Base-by-base conservation (phyloP, 2,329 filamentous ascomycete species). In the Aspergillus alliaceus region DNA sequence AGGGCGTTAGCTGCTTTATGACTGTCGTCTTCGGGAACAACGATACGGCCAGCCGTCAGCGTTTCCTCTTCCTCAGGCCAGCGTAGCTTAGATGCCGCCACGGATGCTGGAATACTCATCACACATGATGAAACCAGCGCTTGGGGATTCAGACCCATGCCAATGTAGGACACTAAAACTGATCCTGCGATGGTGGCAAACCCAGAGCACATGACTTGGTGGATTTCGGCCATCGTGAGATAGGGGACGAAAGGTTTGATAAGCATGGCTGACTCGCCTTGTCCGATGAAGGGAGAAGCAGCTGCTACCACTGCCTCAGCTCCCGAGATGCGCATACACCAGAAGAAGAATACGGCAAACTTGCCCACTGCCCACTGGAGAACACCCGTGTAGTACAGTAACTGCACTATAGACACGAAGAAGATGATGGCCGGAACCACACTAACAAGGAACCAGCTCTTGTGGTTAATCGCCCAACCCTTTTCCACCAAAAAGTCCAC, bases 361-460 rank as follows among this genome's bases (percentile, higher is more conserved):
- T 96, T 96, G 65, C 82, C 80, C 69, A 96, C 86, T 76, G 93
- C 91, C 92, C 93, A 96, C 77, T 96, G 92, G 53, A 96, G 79
- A 61, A 92, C 81, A 2, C 89, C 90, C 66, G 87, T 82, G 79
- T 93, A 89, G 79, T 90, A 96, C 42, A 96, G 76, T 14, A 96
- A 84, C 75, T 96, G 90, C 25, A 96, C 91, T n/a, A 96, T 81
- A 1, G 92, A 86, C 57, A 96, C 90, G 85, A 97, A 96, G 85
- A 96, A 97, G 79, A 96, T 91, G 76, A 97, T 96, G 67, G 93
- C 87, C 0, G 93, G 91, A n/a, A 96, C 82, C 60, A 96, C 91
- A 50, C 82, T 79, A 50, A 89, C 82, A 61, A 96, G 81, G 83
- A 96, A 96, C 84, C 83, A 91, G 4, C 67, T 64, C 12, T 49